A percentile compares a stretch with the other conserved stretches of the same genome.
These are phyloP conservation scores for Termitomyces titanicus DNA, from an alignment of 768 basidiomycete species.

Conservation along the genomic window DNA sequence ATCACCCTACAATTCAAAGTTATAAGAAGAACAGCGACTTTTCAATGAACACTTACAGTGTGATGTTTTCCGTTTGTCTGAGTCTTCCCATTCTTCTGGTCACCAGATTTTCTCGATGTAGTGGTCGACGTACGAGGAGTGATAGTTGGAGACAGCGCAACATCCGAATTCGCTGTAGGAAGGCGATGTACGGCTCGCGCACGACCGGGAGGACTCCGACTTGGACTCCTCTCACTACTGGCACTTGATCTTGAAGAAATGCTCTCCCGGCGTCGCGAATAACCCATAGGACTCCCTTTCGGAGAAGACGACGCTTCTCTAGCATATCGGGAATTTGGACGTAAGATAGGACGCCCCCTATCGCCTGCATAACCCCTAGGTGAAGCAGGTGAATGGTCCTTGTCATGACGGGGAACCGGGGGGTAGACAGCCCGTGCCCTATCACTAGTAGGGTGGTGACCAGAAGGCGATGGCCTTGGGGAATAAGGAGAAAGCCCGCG, in stretches of 20 bases:
- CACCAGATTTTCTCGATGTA: conserved; percentile 20
- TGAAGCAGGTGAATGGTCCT: conserved; percentile 20
- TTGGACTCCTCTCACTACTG: conserved; percentile 55
- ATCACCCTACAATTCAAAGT: conserved; percentile 10
- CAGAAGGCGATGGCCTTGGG: conserved; percentile 1
- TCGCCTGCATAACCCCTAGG: conserved; percentile 9
- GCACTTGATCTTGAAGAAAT: conserved; percentile 51
- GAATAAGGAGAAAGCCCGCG: conserved; percentile 9
- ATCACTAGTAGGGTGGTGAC: neutral
- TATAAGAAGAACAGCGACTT: neutral
- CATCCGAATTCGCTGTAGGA: conserved; percentile 34
- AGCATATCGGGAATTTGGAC: conserved; percentile 19
- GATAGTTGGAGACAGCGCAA: conserved; percentile 31
- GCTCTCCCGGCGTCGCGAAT: conserved; percentile 41
- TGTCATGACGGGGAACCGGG: conserved; percentile 15
- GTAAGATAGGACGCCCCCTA: conserved; percentile 11
- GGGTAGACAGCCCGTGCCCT: neutral
- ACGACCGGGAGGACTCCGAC: conserved; percentile 49
- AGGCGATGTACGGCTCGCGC: conserved; percentile 61
- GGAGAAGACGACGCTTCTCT: conserved; percentile 31
- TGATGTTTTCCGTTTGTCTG: conserved; percentile 34
- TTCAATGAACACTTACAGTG: conserved; percentile 18
- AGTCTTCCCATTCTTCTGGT: conserved; percentile 32
- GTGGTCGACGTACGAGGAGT: conserved; percentile 4
- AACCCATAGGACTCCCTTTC: conserved; percentile 31